A percentile compares a stretch with the other conserved stretches of the same genome.
Evolutionary conservation across 2,329 filamentous ascomycete genomes (phyloP).

Genomic region (Phoma herbarum): DNA sequence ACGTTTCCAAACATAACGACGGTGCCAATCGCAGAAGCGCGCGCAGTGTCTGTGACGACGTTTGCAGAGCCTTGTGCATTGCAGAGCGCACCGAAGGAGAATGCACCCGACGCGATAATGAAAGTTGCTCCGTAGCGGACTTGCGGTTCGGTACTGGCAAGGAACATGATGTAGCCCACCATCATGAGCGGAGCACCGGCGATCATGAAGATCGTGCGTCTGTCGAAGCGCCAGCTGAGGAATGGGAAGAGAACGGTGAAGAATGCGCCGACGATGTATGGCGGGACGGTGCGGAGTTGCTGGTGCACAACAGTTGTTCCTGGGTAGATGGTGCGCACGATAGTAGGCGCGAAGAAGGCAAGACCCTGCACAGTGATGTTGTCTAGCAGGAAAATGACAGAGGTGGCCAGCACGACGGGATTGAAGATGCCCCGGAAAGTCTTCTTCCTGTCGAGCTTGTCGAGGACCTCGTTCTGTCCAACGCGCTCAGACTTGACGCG

Average conservation of each 20-base stretch:
- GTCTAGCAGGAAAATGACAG: slow-evolving; percentile 69
- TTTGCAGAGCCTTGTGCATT: slow-evolving; percentile 75
- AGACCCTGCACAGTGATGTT: slow-evolving; percentile 77
- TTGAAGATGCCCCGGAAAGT: slow-evolving; percentile 69
- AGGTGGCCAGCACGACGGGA: slow-evolving; percentile 66
- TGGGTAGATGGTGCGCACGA: slow-evolving; percentile 74
- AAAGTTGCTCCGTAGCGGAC: slow-evolving; percentile 76
- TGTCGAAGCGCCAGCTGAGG: slow-evolving; percentile 68
- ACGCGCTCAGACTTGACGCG: slow-evolving; percentile 75
- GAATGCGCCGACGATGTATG: slow-evolving; percentile 73
- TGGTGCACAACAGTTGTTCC: slow-evolving; percentile 65
- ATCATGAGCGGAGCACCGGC: slow-evolving; percentile 70
- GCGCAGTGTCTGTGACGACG: slow-evolving; percentile 74
- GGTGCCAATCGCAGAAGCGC: slow-evolving; percentile 71
- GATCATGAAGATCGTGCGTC: slow-evolving; percentile 68
- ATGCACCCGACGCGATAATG: slow-evolving; percentile 71
- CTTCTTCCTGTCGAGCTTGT: slow-evolving; percentile 69
- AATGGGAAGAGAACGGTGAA: slow-evolving; percentile 71
- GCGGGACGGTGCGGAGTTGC: slow-evolving; percentile 75
- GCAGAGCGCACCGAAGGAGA: slow-evolving; percentile 69
- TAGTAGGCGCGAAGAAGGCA: slow-evolving; percentile 75
- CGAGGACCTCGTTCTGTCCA: slow-evolving; percentile 68
- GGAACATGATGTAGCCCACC: slow-evolving; percentile 73
- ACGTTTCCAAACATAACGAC: slow-evolving; percentile 78
- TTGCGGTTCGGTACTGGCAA: slow-evolving; percentile 59